Conservation (phyloP, 2,329 filamentous ascomycete species). For the Chrysoporthe austroafricana region DNA sequence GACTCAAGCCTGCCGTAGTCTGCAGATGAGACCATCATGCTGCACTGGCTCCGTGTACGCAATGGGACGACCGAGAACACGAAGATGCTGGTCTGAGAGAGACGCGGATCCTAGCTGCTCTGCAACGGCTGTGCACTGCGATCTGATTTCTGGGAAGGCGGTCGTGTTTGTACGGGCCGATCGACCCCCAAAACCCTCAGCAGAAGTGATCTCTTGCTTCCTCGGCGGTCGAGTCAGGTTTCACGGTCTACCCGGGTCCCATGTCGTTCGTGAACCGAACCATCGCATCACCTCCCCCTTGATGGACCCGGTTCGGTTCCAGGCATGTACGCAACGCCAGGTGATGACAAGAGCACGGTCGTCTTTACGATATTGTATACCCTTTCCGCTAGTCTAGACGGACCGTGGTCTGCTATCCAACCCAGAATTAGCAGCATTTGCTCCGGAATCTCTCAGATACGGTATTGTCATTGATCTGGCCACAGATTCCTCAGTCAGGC, state of each 20-base stretch:
- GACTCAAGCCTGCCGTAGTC: constrained; percentile 34
- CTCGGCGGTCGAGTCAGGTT: not conserved
- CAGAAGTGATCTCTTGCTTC: not conserved
- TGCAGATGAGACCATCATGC: not conserved
- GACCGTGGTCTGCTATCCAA: not conserved
- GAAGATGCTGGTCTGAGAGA: not conserved
- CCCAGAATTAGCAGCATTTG: not conserved
- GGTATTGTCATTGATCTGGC: not conserved
- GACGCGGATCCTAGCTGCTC: not conserved
- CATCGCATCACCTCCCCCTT: not conserved
- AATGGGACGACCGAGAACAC: not conserved
- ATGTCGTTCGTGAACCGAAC: not conserved
- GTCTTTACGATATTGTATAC: constrained; percentile 3
- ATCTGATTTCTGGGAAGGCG: not conserved
- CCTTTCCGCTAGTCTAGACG: not conserved
- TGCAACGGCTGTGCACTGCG: not conserved
- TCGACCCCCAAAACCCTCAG: not conserved
- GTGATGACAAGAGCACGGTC: too few species aligned
- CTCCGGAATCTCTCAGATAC: too few species aligned
- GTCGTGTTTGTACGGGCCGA: not conserved
- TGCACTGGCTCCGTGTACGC: not conserved
- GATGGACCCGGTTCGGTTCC: not conserved
- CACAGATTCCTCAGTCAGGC: not conserved
- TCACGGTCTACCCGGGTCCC: not conserved
- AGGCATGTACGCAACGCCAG: not conserved